Evolutionary conservation across 1,284 basidiomycete species (phyloP), one percentile per base, ranked within the genome.

Genomic region (Agaricales sp.): DNA sequence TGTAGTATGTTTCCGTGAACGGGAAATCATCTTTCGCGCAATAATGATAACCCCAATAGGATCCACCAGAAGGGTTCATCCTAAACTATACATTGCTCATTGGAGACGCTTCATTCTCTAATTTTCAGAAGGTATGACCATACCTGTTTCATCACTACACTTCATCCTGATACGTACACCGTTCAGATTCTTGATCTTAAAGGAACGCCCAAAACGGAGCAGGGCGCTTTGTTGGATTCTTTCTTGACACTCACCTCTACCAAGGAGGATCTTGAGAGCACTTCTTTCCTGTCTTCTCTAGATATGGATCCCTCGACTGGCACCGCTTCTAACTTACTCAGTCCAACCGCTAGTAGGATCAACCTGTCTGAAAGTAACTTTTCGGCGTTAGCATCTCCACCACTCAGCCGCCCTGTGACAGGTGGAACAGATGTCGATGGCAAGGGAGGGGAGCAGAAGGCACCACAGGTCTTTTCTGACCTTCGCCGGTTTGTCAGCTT

Each of bases 21-120:
- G 49, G 30, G 30, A 11, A 12, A 16, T 18, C 14, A 25, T 23
- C 49, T 51, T n/a, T n/a, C n/a, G n/a, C n/a, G 22, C 37, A 12
- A 46, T 48, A 55, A 46, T 58, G 47, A 49, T 46, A 4, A 6
- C 38, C 14, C 44, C 11, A 46, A 1, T 50, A 92, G 82, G 88
- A 93, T 58, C 90, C 92, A n/a, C 70, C 87, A 0, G 88, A 93
- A 63, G 91, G 87, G 2, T 97, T 97, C 61, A 91, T 97, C 51
- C 74, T 93, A 50, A 95, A 95, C 60, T 96, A 97, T 60, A 92
- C 90, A 11, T 74, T 96, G 20, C 74, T 95, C 49, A 88, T 97
- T 53, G 91, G 90, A 19, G 93, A 96, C 66, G 82, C 86, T 13
- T 92, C 90, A 1, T 93, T 93, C 64, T 87, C 85, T 21, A 96